Percentiles rank a stretch among this genome's conserved stretches.
phyloP scores from a whole-genome alignment of 208 protist species.

The Spironucleus salmonicida region DNA sequence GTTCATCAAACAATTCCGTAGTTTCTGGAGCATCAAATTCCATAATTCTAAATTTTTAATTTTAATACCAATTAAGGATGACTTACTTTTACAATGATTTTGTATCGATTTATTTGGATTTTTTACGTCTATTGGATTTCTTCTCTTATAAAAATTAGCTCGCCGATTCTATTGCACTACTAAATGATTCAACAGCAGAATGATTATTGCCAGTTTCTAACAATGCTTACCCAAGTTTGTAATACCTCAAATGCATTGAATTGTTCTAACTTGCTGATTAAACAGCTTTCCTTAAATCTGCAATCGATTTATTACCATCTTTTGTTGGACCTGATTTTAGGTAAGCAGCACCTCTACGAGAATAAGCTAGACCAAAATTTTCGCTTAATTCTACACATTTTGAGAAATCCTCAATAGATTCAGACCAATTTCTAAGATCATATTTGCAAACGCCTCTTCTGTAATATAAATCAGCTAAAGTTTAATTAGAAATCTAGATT shows the following conservation, averaged over 20 bases:
- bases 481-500: too few relatives aligned
- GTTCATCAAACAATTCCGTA: too few relatives aligned
- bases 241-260: background rate
- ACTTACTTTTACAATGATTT: too few relatives aligned
- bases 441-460: background rate
- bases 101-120: too few relatives aligned
- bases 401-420: conserved; percentile 18
- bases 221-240: background rate
- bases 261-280: background rate
- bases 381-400: background rate
- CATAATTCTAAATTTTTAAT: too few relatives aligned
- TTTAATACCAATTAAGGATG: too few relatives aligned
- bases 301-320: background rate
- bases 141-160: too few relatives aligned
- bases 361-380: background rate
- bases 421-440: background rate
- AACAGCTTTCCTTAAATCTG: background rate
- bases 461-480: background rate
- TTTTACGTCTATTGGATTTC: too few relatives aligned
- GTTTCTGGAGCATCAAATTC: too few relatives aligned
- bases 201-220: background rate
- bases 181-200: conserved; percentile 16
- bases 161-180: background rate
- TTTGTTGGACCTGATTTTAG: conserved; percentile 24
- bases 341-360: conserved; percentile 15